Evolutionary conservation across 768 basidiomycete species (phyloP).

Genomic region (Leccinum sublutescens): DNA sequence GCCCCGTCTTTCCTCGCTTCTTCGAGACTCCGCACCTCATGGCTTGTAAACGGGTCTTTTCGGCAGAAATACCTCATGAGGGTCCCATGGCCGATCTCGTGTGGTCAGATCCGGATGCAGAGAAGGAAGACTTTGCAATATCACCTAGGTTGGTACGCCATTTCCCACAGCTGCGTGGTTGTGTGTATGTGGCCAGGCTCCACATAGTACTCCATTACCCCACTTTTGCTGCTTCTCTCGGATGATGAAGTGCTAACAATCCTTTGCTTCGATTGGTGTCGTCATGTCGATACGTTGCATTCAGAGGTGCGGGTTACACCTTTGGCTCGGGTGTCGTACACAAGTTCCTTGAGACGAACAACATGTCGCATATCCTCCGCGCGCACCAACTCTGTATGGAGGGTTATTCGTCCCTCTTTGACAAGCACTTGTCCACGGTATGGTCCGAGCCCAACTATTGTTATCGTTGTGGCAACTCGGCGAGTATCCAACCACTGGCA

Average conservation of each 20-base stretch:
- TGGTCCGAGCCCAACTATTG: constrained; percentile 99
- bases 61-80: constrained; percentile 94
- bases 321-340: constrained; percentile 97
- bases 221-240: constrained; percentile 11
- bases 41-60: constrained; percentile 8
- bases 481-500: constrained; percentile 59
- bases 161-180: constrained; percentile 8
- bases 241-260: constrained; percentile 9
- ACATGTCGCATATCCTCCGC: constrained; percentile 95
- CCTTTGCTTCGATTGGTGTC: constrained; percentile 5
- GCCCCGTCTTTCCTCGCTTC: constrained; percentile 22
- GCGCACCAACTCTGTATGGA: constrained; percentile 99
- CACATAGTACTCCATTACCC: constrained; percentile 8
- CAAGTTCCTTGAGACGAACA: constrained; percentile 95
- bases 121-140: constrained; percentile 99
- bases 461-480: constrained; percentile 97
- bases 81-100: constrained; percentile 99
- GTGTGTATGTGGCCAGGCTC: constrained; percentile 8
- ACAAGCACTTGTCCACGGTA: constrained; percentile 92
- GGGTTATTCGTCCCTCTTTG: constrained; percentile 94
- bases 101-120: constrained; percentile 99
- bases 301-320: constrained; percentile 95
- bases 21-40: constrained; percentile 25
- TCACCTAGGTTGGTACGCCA: constrained; percentile 75
- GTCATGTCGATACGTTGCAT: neutral